Conservation (phyloP, 495 filamentous ascomycete genomes). For the Bacidia gigantensis region DNA sequence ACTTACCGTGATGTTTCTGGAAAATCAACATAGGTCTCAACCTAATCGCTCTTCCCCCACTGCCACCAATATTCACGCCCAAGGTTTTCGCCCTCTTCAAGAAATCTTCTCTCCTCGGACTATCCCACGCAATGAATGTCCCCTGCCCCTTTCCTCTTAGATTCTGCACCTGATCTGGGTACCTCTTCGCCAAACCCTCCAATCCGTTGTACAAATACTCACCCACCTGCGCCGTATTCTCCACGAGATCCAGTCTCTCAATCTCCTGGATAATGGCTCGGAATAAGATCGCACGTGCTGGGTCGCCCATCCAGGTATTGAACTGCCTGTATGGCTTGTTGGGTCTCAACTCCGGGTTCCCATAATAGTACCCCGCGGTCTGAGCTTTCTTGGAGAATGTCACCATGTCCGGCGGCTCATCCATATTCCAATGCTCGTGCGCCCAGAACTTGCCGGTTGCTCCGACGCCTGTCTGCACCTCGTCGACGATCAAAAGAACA, state of each 20-base stretch:
- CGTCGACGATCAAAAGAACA: slow-evolving; percentile 91
- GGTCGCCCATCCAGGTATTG: slow-evolving; percentile 99
- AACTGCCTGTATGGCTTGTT: slow-evolving; percentile 99
- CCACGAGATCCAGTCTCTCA: slow-evolving; percentile 62
- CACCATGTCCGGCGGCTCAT: slow-evolving; percentile 86
- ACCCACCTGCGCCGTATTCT: slow-evolving; percentile 67
- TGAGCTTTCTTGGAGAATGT: slow-evolving; percentile 99
- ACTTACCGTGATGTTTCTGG: slow-evolving; percentile 77
- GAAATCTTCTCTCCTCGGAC: slow-evolving; percentile 71
- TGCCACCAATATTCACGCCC: slow-evolving; percentile 89
- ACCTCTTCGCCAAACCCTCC: slow-evolving; percentile 52
- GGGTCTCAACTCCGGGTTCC: slow-evolving; percentile 73
- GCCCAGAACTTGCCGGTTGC: slow-evolving; percentile 98
- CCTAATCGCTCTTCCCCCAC: slow-evolving; percentile 65
- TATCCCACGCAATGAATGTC: slow-evolving; percentile 96
- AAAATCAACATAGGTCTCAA: slow-evolving; percentile 94
- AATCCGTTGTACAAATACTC: slow-evolving; percentile 70
- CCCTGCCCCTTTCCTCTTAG: slow-evolving; percentile 87
- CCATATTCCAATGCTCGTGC: slow-evolving; percentile 90
- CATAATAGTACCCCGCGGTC: slow-evolving; percentile 94
- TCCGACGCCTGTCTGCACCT: slow-evolving; percentile 95
- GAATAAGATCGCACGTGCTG: slow-evolving; percentile 79
- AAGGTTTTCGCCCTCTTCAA: slow-evolving; percentile 65
- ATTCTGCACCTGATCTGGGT: slow-evolving; percentile 76
- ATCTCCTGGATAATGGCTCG: slow-evolving; percentile 85